Conservation (phyloP, 805 yeast species). For the Ogataea zsoltii region DNA sequence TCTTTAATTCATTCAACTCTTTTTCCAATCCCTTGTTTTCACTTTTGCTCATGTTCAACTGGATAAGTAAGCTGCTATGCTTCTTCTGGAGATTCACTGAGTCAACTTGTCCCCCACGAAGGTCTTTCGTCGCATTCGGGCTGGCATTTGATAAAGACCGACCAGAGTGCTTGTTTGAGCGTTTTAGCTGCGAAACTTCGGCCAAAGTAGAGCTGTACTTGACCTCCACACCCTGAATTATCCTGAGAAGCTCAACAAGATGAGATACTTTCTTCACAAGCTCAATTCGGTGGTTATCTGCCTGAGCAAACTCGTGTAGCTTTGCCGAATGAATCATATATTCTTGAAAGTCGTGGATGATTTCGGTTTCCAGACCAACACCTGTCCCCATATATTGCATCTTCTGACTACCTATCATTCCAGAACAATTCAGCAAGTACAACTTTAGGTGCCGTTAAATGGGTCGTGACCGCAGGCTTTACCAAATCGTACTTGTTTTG, state of each 20-base stretch:
- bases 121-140: background rate
- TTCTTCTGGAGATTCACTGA: slow-evolving; percentile 11
- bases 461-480: too few relatives aligned
- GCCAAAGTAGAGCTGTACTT: background rate
- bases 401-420: too few relatives aligned
- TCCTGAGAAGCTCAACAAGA: slow-evolving; percentile 10
- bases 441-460: too few relatives aligned
- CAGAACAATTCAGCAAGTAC: too few relatives aligned
- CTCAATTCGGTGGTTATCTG: slow-evolving; percentile 12
- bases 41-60: slow-evolving; percentile 14
- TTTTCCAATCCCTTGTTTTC: slow-evolving; percentile 17
- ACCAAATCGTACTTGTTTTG: too few relatives aligned
- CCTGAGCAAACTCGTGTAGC: slow-evolving; percentile 6
- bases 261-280: slow-evolving; percentile 13
- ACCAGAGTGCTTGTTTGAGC: background rate
- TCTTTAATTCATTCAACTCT: slow-evolving; percentile 10
- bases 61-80: slow-evolving; percentile 14
- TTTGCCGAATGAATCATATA: background rate
- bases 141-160: background rate
- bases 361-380: slow-evolving; percentile 1
- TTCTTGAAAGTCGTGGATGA: slow-evolving; percentile 3
- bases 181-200: slow-evolving; percentile 10
- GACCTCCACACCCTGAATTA: slow-evolving; percentile 1
- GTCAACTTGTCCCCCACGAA: background rate
- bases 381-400: too few relatives aligned